Conservation (phyloP, 805 yeast genomes). For the Candida qinlingensis region DNA sequence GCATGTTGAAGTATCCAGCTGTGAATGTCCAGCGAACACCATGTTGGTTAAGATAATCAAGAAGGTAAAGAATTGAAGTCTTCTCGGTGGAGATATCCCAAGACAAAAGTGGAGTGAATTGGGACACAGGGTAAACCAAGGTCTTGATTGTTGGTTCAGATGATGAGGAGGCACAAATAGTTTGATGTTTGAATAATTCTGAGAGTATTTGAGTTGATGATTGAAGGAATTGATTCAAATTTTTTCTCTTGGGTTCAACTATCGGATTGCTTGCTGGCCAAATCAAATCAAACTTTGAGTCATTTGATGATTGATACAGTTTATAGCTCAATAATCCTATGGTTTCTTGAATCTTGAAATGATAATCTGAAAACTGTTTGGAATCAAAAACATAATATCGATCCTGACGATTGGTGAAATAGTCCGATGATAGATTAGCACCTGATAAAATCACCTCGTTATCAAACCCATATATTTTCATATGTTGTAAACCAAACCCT, state of each 20-base stretch:
- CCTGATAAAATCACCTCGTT: conserved; percentile 84
- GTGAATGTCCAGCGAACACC: conserved; percentile 77
- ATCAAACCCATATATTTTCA: conserved; percentile 95
- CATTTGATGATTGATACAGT: conserved; percentile 39
- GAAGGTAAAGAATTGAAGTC: conserved; percentile 55
- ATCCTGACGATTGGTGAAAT: conserved; percentile 93
- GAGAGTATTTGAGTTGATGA: conserved; percentile 52
- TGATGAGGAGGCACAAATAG: conserved; percentile 8
- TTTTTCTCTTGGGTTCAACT: conserved; percentile 59
- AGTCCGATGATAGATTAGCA: conserved; percentile 87
- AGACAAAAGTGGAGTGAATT: conserved; percentile 74
- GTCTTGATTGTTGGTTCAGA: conserved; percentile 37
- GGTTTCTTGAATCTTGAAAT: conserved; percentile 61
- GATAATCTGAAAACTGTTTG: conserved; percentile 59
- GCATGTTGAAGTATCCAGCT: conserved; percentile 94
- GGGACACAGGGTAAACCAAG: conserved; percentile 83
- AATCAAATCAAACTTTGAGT: conserved; percentile 47
- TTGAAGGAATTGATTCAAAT: conserved; percentile 44
- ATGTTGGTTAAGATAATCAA: conserved; percentile 52
- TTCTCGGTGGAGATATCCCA: conserved; percentile 78
- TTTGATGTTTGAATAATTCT: conserved; percentile 43
- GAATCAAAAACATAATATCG: conserved; percentile 74
- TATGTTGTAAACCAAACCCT: conserved; percentile 90
- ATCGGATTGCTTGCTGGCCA: conserved; percentile 74
- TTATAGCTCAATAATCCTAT: conserved; percentile 69